A percentile compares a stretch with the other conserved stretches of the same genome.
phyloP scores from a whole-genome alignment of 179 eudicot genomes.

The Vitellaria paradoxa region DNA sequence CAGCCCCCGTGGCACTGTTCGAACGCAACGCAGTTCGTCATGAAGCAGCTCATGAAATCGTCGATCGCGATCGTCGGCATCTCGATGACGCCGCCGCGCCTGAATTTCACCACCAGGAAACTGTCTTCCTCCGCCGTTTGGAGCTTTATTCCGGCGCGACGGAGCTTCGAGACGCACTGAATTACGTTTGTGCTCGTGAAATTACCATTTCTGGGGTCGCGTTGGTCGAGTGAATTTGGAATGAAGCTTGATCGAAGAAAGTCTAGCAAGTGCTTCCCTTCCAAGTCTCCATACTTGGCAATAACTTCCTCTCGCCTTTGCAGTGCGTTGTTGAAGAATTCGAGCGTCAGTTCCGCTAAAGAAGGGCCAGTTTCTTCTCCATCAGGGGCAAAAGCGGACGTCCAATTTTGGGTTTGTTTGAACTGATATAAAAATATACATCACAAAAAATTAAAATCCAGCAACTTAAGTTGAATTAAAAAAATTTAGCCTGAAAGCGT shows the following conservation, averaged over 20 bases:
- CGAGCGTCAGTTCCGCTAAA: conserved; percentile 40
- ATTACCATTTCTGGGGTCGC: not conserved
- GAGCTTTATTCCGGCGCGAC: conserved; percentile 61
- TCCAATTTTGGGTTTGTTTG: too few species aligned
- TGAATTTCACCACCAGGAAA: conserved; percentile 58
- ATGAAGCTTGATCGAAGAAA: conserved; percentile 61
- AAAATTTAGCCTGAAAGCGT: too few species aligned
- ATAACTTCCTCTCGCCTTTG: conserved; percentile 37
- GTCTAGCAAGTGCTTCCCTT: conserved; percentile 64
- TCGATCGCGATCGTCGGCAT: conserved; percentile 75
- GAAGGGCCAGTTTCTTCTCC: conserved; percentile 20
- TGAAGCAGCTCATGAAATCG: conserved; percentile 70
- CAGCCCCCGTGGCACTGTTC: conserved; percentile 67
- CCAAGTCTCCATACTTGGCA: conserved; percentile 15
- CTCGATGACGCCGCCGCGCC: conserved; percentile 55
- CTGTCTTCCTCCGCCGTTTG: conserved; percentile 37
- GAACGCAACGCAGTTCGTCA: conserved; percentile 67
- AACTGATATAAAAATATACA: too few species aligned
- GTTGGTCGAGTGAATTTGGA: conserved; percentile 24
- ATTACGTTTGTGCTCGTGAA: conserved; percentile 39
- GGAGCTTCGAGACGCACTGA: conserved; percentile 60
- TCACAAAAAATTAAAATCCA: too few species aligned
- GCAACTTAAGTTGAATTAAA: too few species aligned
- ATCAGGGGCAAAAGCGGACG: too few species aligned
- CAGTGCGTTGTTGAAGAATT: conserved; percentile 46